Conservation (phyloP, 192 early-diverging fungal genomes). For the Dissophora globulifera region DNA sequence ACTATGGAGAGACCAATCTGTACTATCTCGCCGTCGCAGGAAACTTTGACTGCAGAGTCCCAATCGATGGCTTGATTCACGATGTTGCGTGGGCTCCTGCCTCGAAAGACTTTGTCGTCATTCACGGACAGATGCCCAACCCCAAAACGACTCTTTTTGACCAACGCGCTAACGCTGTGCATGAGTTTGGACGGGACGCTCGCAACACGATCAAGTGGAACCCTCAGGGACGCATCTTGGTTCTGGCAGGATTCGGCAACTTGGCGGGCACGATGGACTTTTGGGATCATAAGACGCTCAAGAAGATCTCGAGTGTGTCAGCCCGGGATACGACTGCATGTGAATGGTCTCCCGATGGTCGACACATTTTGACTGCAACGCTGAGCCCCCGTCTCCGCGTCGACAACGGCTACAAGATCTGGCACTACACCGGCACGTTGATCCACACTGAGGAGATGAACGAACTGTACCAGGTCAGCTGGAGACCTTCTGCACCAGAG, state of each 20-base stretch:
- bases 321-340: slow-evolving; percentile 87
- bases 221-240: slow-evolving; percentile 82
- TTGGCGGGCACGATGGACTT: slow-evolving; percentile 92
- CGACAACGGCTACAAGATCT: slow-evolving; percentile 97
- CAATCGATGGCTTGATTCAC: slow-evolving; percentile 91
- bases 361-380: slow-evolving; percentile 92
- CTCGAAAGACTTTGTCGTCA: slow-evolving; percentile 97
- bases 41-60: slow-evolving; percentile 92
- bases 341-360: slow-evolving; percentile 94
- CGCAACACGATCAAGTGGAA: slow-evolving; percentile 93
- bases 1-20: slow-evolving; percentile 97
- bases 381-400: slow-evolving; percentile 94
- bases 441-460: slow-evolving; percentile 80
- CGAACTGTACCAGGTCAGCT: slow-evolving; percentile 87
- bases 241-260: slow-evolving; percentile 95
- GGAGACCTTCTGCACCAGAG: slow-evolving; percentile 71
- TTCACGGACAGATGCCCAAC: slow-evolving; percentile 81
- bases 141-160: slow-evolving; percentile 94
- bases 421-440: slow-evolving; percentile 93
- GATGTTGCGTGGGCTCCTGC: slow-evolving; percentile 95
- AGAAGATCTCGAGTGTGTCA: slow-evolving; percentile 82
- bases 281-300: slow-evolving; percentile 90
- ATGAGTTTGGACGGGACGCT: slow-evolving; percentile 86
- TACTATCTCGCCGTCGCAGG: slow-evolving; percentile 92
- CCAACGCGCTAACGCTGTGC: slow-evolving; percentile 83